Evolutionary conservation across 2,329 filamentous ascomycete genomes (phyloP), one percentile per base, ranked within the genome.

Genomic region (Paradendryphiella salina): DNA sequence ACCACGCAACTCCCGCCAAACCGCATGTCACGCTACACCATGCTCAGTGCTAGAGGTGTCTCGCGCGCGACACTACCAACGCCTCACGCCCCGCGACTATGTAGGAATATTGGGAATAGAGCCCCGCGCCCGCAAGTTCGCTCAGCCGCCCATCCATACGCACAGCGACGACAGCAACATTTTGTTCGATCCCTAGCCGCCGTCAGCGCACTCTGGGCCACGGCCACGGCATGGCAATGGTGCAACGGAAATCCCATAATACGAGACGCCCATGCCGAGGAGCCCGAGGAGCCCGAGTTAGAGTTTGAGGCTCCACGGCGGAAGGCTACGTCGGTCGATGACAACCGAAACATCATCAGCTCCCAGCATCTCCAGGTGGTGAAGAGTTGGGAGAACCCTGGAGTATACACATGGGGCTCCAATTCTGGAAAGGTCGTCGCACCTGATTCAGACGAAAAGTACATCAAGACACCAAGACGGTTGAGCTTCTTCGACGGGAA

Each of bases 381-480:
- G 76, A 85, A 84, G 67, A 95, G 89, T 73, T 82, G 84, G 79
- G 84, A 85, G 73, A 86, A 89, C 53, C 93, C 94, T 0, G 94
- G 92, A 1, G 88, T 97, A 0, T 97, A 96, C 74, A 85, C 88
- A 4, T 99, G 94, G 93, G 94, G 94, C 0, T 90, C 88, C 14
- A 99, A 99, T 65, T 78, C 79, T 13, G 90, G 91, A 53, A 83
- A 82, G 61, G 92, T 96, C n/a, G 89, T 89, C 31, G 91, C 92
- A 34, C 91, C 92, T 1, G 85, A 88, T 56, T 93, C 88, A 7
- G 81, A 87, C 43, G 91, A 96, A 46, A 77, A 78, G 23, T 82
- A 86, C 56, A 80, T 97, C 70, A 96, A 96, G 76, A 85, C 82
- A 1, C 92, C 94, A 11, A 80, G 87, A 51, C 82, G 91, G 52